Evolutionary conservation across 2,329 filamentous ascomycete species (phyloP).

Genomic region (Huntiella moniliformis): DNA sequence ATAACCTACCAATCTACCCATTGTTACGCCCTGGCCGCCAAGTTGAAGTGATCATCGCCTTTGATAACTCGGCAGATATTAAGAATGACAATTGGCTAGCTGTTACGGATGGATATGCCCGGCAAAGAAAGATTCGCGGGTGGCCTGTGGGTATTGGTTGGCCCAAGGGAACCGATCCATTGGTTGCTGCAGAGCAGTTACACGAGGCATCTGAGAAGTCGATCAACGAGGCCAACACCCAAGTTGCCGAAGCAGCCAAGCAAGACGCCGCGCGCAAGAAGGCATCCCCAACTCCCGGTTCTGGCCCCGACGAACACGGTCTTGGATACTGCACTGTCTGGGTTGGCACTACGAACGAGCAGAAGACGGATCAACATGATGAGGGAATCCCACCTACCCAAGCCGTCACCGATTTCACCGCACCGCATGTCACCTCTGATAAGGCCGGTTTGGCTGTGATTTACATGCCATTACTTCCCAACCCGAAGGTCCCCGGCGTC

Average conservation of each 20-base stretch:
- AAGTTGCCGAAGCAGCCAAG: constrained; percentile 35
- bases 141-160: constrained; percentile 94
- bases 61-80: constrained; percentile 87
- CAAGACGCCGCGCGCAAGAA: constrained; percentile 10
- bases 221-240: constrained; percentile 47
- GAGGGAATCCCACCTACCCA: constrained; percentile 30
- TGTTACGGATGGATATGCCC: constrained; percentile 81
- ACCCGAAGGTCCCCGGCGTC: constrained; percentile 61
- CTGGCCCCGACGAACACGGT: constrained; percentile 24
- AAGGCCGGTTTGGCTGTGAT: constrained; percentile 74
- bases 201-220: constrained; percentile 42
- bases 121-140: constrained; percentile 74
- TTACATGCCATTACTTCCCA: constrained; percentile 78
- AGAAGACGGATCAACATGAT: constrained; percentile 24
- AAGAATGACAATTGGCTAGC: constrained; percentile 92
- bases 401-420: constrained; percentile 40
- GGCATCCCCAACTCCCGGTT: not conserved
- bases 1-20: constrained; percentile 92
- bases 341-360: constrained; percentile 71
- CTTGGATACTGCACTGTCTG: constrained; percentile 87
- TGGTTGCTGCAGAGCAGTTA: constrained; percentile 24
- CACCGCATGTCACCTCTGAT: constrained; percentile 43
- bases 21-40: constrained; percentile 72
- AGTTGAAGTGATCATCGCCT: constrained; percentile 78
- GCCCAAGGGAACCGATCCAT: constrained; percentile 35